Percentiles rank a stretch among this genome's conserved stretches.
phyloP scores from a whole-genome alignment of 495 filamentous ascomycete genomes.

The Annulohypoxylon stygium region DNA sequence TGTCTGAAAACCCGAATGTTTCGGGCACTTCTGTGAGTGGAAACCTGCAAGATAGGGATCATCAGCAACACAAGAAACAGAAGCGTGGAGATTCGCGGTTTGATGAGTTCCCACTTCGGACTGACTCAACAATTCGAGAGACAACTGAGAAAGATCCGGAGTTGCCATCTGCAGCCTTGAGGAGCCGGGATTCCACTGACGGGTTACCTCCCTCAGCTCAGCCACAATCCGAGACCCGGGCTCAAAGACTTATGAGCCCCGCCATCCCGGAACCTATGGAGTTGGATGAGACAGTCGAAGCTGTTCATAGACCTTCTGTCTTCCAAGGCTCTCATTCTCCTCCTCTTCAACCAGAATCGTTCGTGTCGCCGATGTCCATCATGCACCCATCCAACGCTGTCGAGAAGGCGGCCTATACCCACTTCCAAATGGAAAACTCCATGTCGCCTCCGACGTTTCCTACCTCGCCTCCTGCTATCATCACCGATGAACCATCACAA shows the following conservation, averaged over 20 bases:
- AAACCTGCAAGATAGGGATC: slow-evolving; percentile 26
- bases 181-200: slow-evolving; percentile 45
- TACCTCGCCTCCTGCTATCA: slow-evolving; percentile 41
- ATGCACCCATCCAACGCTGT: slow-evolving; percentile 59
- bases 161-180: slow-evolving; percentile 49
- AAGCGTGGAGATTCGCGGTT: slow-evolving; percentile 47
- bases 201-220: slow-evolving; percentile 51
- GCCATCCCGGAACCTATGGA: slow-evolving; percentile 53
- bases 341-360: slow-evolving; percentile 47
- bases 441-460: slow-evolving; percentile 47
- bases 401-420: slow-evolving; percentile 59
- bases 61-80: slow-evolving; percentile 41
- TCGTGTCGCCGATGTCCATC: slow-evolving; percentile 59
- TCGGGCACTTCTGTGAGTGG: slow-evolving; percentile 13
- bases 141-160: slow-evolving; percentile 49
- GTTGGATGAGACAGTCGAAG: slow-evolving; percentile 39
- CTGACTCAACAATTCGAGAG: slow-evolving; percentile 48
- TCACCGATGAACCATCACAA: slow-evolving; percentile 43
- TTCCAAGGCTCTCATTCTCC: slow-evolving; percentile 48
- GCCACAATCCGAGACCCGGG: slow-evolving; percentile 49
- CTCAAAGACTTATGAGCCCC: slow-evolving; percentile 51
- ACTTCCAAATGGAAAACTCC: slow-evolving; percentile 58
- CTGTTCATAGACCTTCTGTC: slow-evolving; percentile 37
- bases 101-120: slow-evolving; percentile 40
- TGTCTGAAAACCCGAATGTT: slow-evolving; percentile 33